A percentile compares a stretch with the other conserved stretches of the same genome.
These are phyloP conservation scores for Earliella scabrosa DNA, from an alignment of 1,284 basidiomycete species.

Conservation along the genomic window DNA sequence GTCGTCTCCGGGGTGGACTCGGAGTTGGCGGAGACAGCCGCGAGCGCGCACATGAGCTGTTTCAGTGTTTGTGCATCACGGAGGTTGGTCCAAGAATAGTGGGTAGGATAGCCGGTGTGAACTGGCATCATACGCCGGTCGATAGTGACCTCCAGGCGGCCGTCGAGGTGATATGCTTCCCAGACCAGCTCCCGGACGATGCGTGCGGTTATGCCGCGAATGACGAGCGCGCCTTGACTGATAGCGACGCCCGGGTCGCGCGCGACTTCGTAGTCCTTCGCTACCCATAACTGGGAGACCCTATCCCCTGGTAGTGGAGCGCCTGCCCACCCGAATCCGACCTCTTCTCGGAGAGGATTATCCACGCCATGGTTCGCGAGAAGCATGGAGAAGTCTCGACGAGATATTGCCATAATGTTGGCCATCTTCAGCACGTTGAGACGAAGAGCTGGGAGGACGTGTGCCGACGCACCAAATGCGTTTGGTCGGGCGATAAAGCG, in stretches of 20 bases:
- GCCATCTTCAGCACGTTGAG: constrained; percentile 22
- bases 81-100: not conserved
- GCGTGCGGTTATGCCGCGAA: constrained; percentile 6
- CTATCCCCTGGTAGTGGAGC: constrained; percentile 11
- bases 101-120: too few species aligned
- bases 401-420: constrained; percentile 15
- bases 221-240: not conserved
- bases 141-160: constrained; percentile 3
- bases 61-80: not conserved
- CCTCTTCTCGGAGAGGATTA: constrained; percentile 5
- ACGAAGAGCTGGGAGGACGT: not conserved
- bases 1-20: not conserved
- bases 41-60: not conserved
- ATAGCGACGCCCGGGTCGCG: constrained; percentile 4
- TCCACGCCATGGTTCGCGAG: constrained; percentile 8
- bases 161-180: not conserved
- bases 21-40: not conserved
- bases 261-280: constrained; percentile 15
- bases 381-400: constrained; percentile 17
- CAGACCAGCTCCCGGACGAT: constrained; percentile 5
- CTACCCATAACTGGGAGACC: constrained; percentile 5
- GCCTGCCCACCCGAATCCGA: constrained; percentile 21
- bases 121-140: too few species aligned
- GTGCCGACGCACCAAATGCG: not conserved
- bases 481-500: constrained; percentile 11